Base-by-base conservation (phyloP, 805 yeast genomes). In the Candida maesae region DNA sequence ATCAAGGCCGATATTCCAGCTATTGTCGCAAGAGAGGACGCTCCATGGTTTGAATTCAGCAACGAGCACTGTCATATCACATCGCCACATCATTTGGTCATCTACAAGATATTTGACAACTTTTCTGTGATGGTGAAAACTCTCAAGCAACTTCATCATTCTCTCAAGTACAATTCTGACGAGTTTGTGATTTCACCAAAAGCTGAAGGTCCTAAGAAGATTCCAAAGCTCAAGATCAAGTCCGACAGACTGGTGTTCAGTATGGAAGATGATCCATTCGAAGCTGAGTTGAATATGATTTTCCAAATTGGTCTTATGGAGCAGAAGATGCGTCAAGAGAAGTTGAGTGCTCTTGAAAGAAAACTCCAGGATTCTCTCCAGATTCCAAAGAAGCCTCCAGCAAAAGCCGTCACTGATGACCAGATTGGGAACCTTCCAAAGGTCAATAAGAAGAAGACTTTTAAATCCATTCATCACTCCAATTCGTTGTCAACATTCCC, bases 191-290 rank as follows among this genome's bases (percentile, higher is more conserved):
- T 70, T 11, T 50, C 53, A 34, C 78, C 77, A 14, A 45, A 70
- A 35, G 48, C 61, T 2, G 64, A 58, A 14, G 65, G 63, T n/a
- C 60, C 66, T 0, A 71, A 76, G 0, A 47, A 67, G 4, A 65
- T 91, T 7, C 90, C 90, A 12, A 65, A 63, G 16, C 63, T 87
- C 2, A 70, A 73, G 17, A 50, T 89, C 27, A 71, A 65, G 31
- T 68, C 95, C 0, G 67, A 67, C 6, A 66, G 75, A 30, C 68
- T 86, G 47, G 67, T 82, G 5, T 64, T 89, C 28, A 71, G 82
- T 18, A 69, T 89, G 47, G 95, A 86, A 41, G 95, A 86, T 59
- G 97, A 91, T 61, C 91, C 95, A 7, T 89, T 90, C 59, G 98
- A 91, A 60, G 68, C 79, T 7, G 81, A 86, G 51, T 63, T 90